These are phyloP conservation scores for Neofusicoccum sp. DNA, from an alignment of 2,329 filamentous ascomycete genomes.

Conservation along the genomic window DNA sequence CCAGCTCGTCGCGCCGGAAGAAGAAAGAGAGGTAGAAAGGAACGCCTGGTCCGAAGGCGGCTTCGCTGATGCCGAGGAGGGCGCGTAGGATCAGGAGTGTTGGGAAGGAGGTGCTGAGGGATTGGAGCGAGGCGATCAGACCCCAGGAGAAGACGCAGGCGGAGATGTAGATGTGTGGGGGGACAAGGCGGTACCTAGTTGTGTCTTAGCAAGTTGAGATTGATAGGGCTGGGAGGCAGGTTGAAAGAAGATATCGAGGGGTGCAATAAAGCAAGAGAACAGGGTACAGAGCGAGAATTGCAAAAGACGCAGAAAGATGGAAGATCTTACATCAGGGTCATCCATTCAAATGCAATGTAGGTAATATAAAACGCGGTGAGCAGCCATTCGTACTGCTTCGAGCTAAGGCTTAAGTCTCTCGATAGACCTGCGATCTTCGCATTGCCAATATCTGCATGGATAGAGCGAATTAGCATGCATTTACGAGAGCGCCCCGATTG, in stretches of 20 bases:
- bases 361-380: conserved; percentile 63
- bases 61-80: conserved; percentile 57
- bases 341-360: conserved; percentile 65
- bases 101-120: conserved; percentile 46
- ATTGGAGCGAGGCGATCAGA: conserved; percentile 70
- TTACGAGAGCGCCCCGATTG: too few species aligned
- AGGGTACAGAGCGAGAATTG: background rate
- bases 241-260: background rate
- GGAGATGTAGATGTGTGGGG: conserved; percentile 61
- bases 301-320: too few species aligned
- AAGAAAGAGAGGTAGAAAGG: conserved; percentile 66
- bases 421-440: conserved; percentile 60
- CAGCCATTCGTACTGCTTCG: conserved; percentile 60
- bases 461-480: conserved; percentile 4
- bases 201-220: background rate
- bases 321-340: conserved; percentile 56
- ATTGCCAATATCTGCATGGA: conserved; percentile 57
- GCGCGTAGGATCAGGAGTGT: conserved; percentile 62
- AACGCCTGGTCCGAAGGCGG: conserved; percentile 62
- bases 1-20: conserved; percentile 68
- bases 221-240: background rate
- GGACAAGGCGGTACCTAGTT: conserved; percentile 54
- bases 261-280: too few species aligned
- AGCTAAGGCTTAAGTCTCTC: conserved; percentile 54
- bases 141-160: conserved; percentile 76